A percentile compares a stretch with the other conserved stretches of the same genome.
Evolutionary conservation across 805 yeast species (phyloP).

Genomic region (Hanseniaspora guilliermondii): DNA sequence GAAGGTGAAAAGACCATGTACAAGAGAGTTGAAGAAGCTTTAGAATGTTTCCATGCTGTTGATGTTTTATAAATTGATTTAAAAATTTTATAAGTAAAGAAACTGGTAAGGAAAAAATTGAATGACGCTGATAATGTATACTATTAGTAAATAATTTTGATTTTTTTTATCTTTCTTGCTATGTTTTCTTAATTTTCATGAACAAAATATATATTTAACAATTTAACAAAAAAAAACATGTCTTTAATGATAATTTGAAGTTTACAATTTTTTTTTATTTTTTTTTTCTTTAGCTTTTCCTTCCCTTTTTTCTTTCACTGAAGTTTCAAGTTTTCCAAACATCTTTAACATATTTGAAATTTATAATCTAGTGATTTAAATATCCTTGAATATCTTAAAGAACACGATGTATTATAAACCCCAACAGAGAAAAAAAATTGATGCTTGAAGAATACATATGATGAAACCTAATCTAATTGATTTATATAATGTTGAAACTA

Average conservation of each 20-base stretch:
- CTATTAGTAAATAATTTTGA: too few relatives aligned
- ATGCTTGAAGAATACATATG: too few relatives aligned
- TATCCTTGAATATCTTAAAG: too few relatives aligned
- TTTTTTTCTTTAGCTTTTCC: not conserved
- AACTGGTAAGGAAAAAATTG: not conserved
- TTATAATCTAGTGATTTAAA: too few relatives aligned
- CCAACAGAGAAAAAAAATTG: too few relatives aligned
- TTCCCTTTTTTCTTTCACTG: too few relatives aligned
- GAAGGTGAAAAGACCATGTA: slow-evolving; percentile 99
- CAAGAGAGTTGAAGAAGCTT: slow-evolving; percentile 70
- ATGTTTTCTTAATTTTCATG: not conserved
- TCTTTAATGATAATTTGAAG: not conserved
- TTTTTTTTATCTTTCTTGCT: too few relatives aligned
- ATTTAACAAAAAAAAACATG: not conserved
- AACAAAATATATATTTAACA: slow-evolving; percentile 1
- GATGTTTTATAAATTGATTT: slow-evolving; percentile 7
- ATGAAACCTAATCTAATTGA: slow-evolving; percentile 1
- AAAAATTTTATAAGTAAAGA: not conserved
- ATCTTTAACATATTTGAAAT: too few relatives aligned
- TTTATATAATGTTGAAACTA: slow-evolving; percentile 2
- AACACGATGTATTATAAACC: too few relatives aligned
- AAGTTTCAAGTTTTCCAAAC: too few relatives aligned
- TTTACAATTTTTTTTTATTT: not conserved
- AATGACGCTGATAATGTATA: too few relatives aligned
- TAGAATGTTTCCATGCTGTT: slow-evolving; percentile 68